phyloP scores from a whole-genome alignment of 805 yeast species.

The Ogataea parapolymorpha region DNA sequence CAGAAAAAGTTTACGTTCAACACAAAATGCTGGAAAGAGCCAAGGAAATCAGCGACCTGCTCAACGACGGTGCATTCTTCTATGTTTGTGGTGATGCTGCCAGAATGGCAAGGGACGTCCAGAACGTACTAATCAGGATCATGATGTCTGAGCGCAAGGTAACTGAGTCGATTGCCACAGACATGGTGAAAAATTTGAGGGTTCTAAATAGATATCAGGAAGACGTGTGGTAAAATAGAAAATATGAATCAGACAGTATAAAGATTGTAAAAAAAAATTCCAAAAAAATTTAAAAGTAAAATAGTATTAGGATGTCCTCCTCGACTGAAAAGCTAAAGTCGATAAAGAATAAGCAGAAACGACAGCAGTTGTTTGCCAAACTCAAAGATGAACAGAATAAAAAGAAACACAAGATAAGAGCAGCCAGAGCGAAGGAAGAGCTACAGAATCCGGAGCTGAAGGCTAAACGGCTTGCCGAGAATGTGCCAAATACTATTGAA shows the following conservation, averaged over 20 bases:
- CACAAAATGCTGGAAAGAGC: slow-evolving; percentile 59
- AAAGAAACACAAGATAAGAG: slow-evolving; percentile 70
- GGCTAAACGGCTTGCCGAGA: slow-evolving; percentile 72
- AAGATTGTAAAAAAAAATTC: neutral
- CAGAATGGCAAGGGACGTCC: slow-evolving; percentile 93
- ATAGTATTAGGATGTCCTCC: slow-evolving; percentile 15
- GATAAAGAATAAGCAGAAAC: slow-evolving; percentile 72
- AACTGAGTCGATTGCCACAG: slow-evolving; percentile 65
- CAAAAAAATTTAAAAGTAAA: slow-evolving; percentile 2
- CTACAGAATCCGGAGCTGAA: slow-evolving; percentile 75
- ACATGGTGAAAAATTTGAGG: slow-evolving; percentile 72
- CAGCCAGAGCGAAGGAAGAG: slow-evolving; percentile 86
- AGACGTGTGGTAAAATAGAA: slow-evolving; percentile 78
- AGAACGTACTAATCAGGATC: slow-evolving; percentile 60
- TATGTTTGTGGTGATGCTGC: slow-evolving; percentile 98
- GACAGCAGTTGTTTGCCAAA: slow-evolving; percentile 75
- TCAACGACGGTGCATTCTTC: slow-evolving; percentile 72
- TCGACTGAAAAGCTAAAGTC: slow-evolving; percentile 37
- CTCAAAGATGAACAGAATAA: slow-evolving; percentile 73
- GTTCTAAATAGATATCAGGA: slow-evolving; percentile 90
- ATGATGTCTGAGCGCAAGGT: slow-evolving; percentile 62
- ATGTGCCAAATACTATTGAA: slow-evolving; percentile 81
- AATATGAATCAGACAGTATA: neutral
- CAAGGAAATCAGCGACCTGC: slow-evolving; percentile 51
- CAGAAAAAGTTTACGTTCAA: slow-evolving; percentile 79